A percentile compares a stretch with the other conserved stretches of the same genome.
These are phyloP conservation scores for Liquidambar formosana DNA, from an alignment of 164 flowering plant species.

Conservation along the genomic window DNA sequence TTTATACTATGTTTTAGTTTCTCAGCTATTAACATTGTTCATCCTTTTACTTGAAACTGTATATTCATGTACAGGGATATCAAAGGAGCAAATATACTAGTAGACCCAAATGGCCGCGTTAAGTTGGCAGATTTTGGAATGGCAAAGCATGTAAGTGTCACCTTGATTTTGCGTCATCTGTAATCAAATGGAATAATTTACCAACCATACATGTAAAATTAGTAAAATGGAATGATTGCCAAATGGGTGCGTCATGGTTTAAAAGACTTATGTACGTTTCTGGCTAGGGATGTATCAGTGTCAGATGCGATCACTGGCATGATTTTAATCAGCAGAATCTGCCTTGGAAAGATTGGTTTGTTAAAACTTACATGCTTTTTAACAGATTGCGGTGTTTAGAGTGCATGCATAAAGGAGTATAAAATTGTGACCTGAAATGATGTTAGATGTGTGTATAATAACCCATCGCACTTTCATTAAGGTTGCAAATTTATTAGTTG, in stretches of 20 bases:
- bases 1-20: not conserved
- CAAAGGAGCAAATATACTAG: constrained; percentile 95
- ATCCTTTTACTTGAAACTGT: not conserved
- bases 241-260: not conserved
- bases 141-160: constrained; percentile 88
- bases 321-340: no score
- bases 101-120: constrained; percentile 88
- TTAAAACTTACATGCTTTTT: no score
- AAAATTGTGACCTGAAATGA: constrained; percentile 1
- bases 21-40: not conserved
- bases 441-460: not conserved
- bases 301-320: not conserved
- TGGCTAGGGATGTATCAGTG: not conserved
- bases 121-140: constrained; percentile 86
- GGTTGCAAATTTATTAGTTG: not conserved
- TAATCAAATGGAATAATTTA: not conserved
- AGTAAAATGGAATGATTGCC: not conserved
- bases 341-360: no score
- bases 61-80: constrained; percentile 67
- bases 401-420: no score
- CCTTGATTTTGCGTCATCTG: no score
- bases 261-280: not conserved
- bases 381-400: no score
- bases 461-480: not conserved
- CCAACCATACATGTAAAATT: not conserved